Conservation (phyloP, 2,329 filamentous ascomycete species). For the Verticillium nonalfalfae region DNA sequence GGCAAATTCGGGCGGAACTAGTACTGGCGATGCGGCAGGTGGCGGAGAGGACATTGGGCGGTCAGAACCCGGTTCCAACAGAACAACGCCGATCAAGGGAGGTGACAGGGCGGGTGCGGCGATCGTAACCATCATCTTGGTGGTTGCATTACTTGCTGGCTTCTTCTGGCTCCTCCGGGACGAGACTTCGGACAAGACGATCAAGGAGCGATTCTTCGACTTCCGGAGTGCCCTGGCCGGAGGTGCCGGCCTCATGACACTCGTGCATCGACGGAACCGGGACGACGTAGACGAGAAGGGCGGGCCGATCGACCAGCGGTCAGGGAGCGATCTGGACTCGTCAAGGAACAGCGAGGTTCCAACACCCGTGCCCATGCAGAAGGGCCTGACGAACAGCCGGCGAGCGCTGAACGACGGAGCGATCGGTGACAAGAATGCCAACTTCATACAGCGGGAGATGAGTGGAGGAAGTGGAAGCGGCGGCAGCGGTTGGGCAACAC, state of each 20-base stretch:
- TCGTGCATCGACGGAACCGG: background rate
- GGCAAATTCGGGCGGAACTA: slow-evolving; percentile 51
- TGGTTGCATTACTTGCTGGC: slow-evolving; percentile 51
- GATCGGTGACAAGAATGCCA: background rate
- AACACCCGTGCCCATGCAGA: background rate
- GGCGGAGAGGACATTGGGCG: slow-evolving; percentile 40
- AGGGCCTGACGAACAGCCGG: background rate
- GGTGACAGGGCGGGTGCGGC: slow-evolving; percentile 64
- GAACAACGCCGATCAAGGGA: background rate
- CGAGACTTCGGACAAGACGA: slow-evolving; percentile 30
- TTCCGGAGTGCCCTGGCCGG: slow-evolving; percentile 11
- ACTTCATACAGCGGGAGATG: background rate
- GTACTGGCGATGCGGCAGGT: slow-evolving; percentile 36
- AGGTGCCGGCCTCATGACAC: slow-evolving; percentile 4
- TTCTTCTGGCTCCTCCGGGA: slow-evolving; percentile 41
- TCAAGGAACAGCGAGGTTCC: background rate
- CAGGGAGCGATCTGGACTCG: slow-evolving; percentile 3
- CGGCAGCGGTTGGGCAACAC: background rate
- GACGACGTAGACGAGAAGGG: slow-evolving; percentile 10
- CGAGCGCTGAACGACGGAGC: background rate
- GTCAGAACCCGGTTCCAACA: slow-evolving; percentile 28
- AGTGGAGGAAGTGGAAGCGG: slow-evolving; percentile 1
- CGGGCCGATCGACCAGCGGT: slow-evolving; percentile 4
- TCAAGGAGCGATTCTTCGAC: slow-evolving; percentile 23
- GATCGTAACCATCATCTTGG: slow-evolving; percentile 51